Conservation (phyloP, 2,329 filamentous ascomycete species). For the Leptographium procerum region DNA sequence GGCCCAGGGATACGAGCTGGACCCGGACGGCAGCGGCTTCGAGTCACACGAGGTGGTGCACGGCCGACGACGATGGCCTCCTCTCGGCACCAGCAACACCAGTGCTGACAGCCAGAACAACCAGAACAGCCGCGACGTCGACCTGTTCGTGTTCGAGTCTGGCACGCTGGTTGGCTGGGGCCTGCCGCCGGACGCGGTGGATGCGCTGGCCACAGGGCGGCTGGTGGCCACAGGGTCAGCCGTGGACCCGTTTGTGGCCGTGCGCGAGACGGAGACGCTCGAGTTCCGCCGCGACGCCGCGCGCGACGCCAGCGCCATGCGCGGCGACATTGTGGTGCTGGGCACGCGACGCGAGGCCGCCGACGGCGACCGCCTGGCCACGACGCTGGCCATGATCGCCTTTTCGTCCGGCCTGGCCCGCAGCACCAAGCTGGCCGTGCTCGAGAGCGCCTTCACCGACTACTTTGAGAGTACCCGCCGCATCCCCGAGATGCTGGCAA, state of each 20-base stretch:
- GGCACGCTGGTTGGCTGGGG: slow-evolving; percentile 92
- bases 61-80: slow-evolving; percentile 32
- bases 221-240: slow-evolving; percentile 61
- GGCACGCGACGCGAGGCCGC: slow-evolving; percentile 55
- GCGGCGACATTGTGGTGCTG: slow-evolving; percentile 79
- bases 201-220: slow-evolving; percentile 56
- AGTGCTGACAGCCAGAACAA: background rate
- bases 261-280: slow-evolving; percentile 77
- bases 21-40: slow-evolving; percentile 50
- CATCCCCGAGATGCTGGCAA: slow-evolving; percentile 69
- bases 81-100: no score
- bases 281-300: slow-evolving; percentile 70
- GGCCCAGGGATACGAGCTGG: slow-evolving; percentile 48
- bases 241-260: slow-evolving; percentile 51
- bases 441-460: slow-evolving; percentile 69
- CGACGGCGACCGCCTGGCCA: slow-evolving; percentile 37
- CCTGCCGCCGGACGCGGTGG: slow-evolving; percentile 62
- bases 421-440: slow-evolving; percentile 84
- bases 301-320: slow-evolving; percentile 64
- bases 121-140: slow-evolving; percentile 45
- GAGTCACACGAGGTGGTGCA: slow-evolving; percentile 53
- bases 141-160: slow-evolving; percentile 92
- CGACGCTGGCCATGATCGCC: slow-evolving; percentile 81
- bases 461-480: slow-evolving; percentile 81
- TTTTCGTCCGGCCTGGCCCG: slow-evolving; percentile 90